phyloP scores from a whole-genome alignment of 2,329 filamentous ascomycete species.

The Teratosphaeriaceae sp. region DNA sequence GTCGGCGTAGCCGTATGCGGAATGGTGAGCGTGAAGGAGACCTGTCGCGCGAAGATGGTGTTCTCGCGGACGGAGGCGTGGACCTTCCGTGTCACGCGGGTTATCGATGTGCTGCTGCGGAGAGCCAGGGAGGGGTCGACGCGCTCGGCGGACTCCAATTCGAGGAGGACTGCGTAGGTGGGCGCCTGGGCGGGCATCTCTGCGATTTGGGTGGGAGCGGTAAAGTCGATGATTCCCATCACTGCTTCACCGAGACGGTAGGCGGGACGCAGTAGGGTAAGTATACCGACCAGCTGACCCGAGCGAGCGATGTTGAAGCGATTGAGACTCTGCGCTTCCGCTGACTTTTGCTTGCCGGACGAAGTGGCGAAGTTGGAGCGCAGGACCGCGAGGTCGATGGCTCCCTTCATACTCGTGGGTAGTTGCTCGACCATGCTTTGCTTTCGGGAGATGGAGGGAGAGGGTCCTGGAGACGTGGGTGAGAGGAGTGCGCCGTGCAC shows the following conservation, averaged over 20 bases:
- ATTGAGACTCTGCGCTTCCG: constrained; percentile 62
- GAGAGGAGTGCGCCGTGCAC: constrained; percentile 59
- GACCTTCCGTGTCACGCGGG: constrained; percentile 76
- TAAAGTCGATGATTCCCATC: constrained; percentile 78
- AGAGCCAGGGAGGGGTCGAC: constrained; percentile 75
- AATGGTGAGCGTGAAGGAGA: constrained; percentile 77
- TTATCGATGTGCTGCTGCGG: constrained; percentile 76
- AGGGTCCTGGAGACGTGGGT: constrained; percentile 59
- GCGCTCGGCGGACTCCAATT: constrained; percentile 80
- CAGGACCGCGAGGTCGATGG: constrained; percentile 85
- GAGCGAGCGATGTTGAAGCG: constrained; percentile 92
- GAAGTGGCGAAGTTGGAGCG: constrained; percentile 63
- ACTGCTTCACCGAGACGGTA: constrained; percentile 87
- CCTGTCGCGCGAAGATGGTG: constrained; percentile 69
- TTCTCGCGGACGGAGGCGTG: constrained; percentile 75
- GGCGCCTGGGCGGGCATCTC: constrained; percentile 44
- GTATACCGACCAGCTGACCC: constrained; percentile 82
- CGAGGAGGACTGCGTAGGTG: constrained; percentile 77
- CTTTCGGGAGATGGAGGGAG: constrained; percentile 55
- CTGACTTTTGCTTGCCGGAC: constrained; percentile 44
- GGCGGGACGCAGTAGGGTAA: constrained; percentile 80
- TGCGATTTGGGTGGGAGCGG: constrained; percentile 26
- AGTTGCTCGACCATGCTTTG: constrained; percentile 30
- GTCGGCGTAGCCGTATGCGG: constrained; percentile 80
- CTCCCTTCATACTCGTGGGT: constrained; percentile 64